Evolutionary conservation across 2,329 filamentous ascomycete genomes (phyloP).

Genomic region (Alternaria arbusti): DNA sequence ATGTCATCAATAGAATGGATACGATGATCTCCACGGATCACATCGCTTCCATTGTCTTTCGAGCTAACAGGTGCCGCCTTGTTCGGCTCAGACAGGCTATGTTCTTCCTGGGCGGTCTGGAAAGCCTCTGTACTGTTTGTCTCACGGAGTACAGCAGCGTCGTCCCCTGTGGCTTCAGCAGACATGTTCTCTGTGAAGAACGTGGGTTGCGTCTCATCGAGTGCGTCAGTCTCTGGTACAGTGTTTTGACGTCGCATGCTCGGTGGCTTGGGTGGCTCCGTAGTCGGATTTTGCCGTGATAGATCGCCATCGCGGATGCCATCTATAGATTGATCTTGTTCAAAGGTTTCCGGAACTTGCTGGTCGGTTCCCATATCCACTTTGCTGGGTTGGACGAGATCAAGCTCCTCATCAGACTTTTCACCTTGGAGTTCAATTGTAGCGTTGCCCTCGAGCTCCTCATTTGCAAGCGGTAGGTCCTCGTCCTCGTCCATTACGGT

Average conservation of each 20-base stretch:
- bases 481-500: slow-evolving; percentile 27
- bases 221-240: slow-evolving; percentile 42
- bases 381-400: slow-evolving; percentile 15
- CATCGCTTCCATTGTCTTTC: slow-evolving; percentile 23
- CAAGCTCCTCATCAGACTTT: slow-evolving; percentile 11
- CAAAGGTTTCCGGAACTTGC: slow-evolving; percentile 33
- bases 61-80: slow-evolving; percentile 14
- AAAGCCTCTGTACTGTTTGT: slow-evolving; percentile 32
- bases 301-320: background rate
- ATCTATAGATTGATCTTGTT: slow-evolving; percentile 14
- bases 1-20: slow-evolving; percentile 47
- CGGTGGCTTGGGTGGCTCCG: slow-evolving; percentile 4
- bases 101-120: slow-evolving; percentile 49
- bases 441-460: slow-evolving; percentile 17
- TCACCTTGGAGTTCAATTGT: background rate
- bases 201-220: slow-evolving; percentile 43
- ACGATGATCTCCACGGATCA: slow-evolving; percentile 10
- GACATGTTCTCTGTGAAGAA: slow-evolving; percentile 19
- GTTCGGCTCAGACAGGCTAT: slow-evolving; percentile 33
- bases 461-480: slow-evolving; percentile 28
- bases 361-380: slow-evolving; percentile 15
- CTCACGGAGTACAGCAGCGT: slow-evolving; percentile 1
- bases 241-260: slow-evolving; percentile 35
- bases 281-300: background rate
- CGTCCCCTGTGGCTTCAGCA: background rate